phyloP scores from a whole-genome alignment of 129 eudicot genomes.

The Saussurea involucrata region DNA sequence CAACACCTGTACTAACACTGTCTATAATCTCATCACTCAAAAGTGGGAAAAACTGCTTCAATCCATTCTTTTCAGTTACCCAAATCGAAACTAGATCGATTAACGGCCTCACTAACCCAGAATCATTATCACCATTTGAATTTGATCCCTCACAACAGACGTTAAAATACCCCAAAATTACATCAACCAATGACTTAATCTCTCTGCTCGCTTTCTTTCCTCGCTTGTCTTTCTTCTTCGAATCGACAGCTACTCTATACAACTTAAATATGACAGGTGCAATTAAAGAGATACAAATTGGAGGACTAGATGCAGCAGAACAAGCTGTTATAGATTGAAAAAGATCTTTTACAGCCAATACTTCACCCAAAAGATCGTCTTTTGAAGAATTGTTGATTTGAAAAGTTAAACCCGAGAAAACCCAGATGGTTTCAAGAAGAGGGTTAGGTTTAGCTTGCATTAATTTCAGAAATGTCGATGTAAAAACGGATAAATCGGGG shows the following conservation, averaged over 20 bases:
- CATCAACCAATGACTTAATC: slow-evolving; percentile 46
- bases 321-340: slow-evolving; percentile 45
- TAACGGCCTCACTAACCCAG: slow-evolving; percentile 48
- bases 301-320: slow-evolving; percentile 53
- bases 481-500: slow-evolving; percentile 27
- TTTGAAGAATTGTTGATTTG: slow-evolving; percentile 20
- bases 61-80: slow-evolving; percentile 29
- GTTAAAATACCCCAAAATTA: slow-evolving; percentile 46
- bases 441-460: slow-evolving; percentile 52
- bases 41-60: slow-evolving; percentile 54
- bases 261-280: slow-evolving; percentile 58
- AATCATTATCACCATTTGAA: slow-evolving; percentile 23
- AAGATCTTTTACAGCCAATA: slow-evolving; percentile 45
- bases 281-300: slow-evolving; percentile 37
- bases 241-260: slow-evolving; percentile 33
- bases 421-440: slow-evolving; percentile 74
- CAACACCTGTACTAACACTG: slow-evolving; percentile 34
- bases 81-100: slow-evolving; percentile 51
- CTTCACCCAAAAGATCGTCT: slow-evolving; percentile 36
- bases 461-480: slow-evolving; percentile 46
- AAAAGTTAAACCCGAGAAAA: slow-evolving; percentile 47
- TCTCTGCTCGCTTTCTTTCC: slow-evolving; percentile 53
- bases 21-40: slow-evolving; percentile 28
- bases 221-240: slow-evolving; percentile 40
- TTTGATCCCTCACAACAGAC: slow-evolving; percentile 36